phyloP scores from a whole-genome alignment of 2,329 filamentous ascomycete genomes.

The Alternaria incomplexa region DNA sequence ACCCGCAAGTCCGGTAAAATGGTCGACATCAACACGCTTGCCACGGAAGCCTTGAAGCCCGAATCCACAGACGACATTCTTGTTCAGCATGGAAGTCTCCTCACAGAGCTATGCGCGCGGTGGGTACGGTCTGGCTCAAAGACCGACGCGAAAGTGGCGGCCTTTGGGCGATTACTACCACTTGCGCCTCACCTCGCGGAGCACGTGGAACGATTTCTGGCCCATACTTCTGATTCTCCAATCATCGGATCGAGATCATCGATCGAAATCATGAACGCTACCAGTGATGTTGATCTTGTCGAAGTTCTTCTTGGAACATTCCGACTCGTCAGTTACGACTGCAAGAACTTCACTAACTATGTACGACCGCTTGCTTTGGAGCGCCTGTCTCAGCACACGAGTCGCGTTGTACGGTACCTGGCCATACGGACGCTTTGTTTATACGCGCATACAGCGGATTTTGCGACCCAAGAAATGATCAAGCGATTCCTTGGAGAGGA shows the following conservation, averaged over 20 bases:
- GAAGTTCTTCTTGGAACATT: conserved; percentile 72
- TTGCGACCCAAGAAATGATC: conserved; percentile 75
- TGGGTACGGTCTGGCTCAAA: conserved; percentile 65
- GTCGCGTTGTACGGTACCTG: conserved; percentile 74
- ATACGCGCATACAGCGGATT: conserved; percentile 79
- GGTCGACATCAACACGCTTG: conserved; percentile 36
- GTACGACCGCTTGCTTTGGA: conserved; percentile 73
- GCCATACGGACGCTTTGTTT: conserved; percentile 81
- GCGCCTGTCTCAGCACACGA: conserved; percentile 66
- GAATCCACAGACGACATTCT: conserved; percentile 76
- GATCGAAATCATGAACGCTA: not conserved
- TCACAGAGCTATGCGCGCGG: conserved; percentile 81
- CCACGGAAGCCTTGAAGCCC: conserved; percentile 61
- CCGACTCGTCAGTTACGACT: conserved; percentile 79
- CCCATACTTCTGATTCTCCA: conserved; percentile 36
- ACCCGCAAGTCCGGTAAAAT: conserved; percentile 28
- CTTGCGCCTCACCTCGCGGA: conserved; percentile 80
- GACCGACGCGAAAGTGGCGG: conserved; percentile 60
- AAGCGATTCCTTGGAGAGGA: conserved; percentile 68
- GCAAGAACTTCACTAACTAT: conserved; percentile 67
- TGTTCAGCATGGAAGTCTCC: conserved; percentile 73
- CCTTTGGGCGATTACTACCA: conserved; percentile 80
- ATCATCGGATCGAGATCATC: conserved; percentile 24
- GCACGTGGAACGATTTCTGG: conserved; percentile 65
- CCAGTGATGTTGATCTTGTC: conserved; percentile 32